Base-by-base conservation (phyloP, 2,329 filamentous ascomycete species). In the Graphilbum sp. region DNA sequence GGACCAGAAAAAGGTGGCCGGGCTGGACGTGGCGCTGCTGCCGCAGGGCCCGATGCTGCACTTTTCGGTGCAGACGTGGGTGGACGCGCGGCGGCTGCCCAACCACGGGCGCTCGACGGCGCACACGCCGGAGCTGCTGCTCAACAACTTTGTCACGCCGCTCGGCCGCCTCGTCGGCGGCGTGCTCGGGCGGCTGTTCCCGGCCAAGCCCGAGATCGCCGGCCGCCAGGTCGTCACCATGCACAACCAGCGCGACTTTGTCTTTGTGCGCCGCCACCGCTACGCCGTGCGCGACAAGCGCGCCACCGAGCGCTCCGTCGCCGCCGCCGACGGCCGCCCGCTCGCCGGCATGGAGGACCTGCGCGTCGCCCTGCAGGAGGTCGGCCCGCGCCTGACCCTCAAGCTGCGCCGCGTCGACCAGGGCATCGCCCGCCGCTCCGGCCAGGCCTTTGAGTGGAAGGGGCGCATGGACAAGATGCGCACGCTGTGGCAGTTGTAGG, bases 171-270 rank as follows among this genome's bases (percentile, higher is more conserved):
- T 96, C 30, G 85, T 87, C 0, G 88, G 87, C 9, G 78, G 85
- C 50, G 64, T 95, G 2, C 90, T 98, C 62, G 72, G 79, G 45
- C 75, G 70, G 0, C 58, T 92, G 21, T 90, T 85, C 58, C 90
- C 88, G 0, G 72, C 78, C 0, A 72, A 75, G 32, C 88, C 90
- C 0, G 45, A 46, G 36, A 39, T 96, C 6, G 69, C 80, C 47
- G 88, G 88, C 5, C 67, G 88, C 19, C 87, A 95, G 52, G 87
- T 95, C 1, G 75, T 95, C 9, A 95, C 88, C 1, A 61, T 95
- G 37, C 86, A 95, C 58, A 95, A 95, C 50, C 87, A 94, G 63
- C 79, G 88, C 45, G 88, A 96, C 58, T 96, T 88, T 57, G 90
- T 96, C 49, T 98, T 98, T 56, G 69, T 96, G 37, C 70, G 90